A percentile compares a stretch with the other conserved stretches of the same genome.
Evolutionary conservation across 306 rosid species (phyloP).

Genomic region (Carpinus fangiana): DNA sequence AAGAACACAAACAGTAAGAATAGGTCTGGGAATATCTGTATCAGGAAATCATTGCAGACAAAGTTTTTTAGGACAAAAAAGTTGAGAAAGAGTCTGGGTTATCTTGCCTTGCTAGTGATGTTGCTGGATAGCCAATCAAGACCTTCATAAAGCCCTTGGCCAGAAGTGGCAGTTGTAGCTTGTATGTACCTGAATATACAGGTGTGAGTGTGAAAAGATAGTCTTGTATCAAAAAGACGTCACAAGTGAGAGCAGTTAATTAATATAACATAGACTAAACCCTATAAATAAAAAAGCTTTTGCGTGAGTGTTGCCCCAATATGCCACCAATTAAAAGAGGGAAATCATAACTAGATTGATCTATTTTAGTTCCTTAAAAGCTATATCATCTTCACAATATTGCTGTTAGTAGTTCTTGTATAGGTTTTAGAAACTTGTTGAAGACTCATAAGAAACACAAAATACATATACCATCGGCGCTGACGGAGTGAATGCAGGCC

Average conservation of each 20-base stretch:
- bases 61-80: neutral
- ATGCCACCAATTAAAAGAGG: neutral
- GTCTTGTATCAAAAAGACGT: no score
- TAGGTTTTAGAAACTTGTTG: neutral
- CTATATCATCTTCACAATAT: neutral
- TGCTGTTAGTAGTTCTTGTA: no score
- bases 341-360: neutral
- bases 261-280: no score
- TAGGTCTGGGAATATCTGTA: neutral
- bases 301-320: no score
- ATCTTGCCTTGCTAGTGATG: constrained; percentile 59
- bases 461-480: constrained; percentile 66
- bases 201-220: no score
- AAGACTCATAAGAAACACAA: neutral
- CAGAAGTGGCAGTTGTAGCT: constrained; percentile 49
- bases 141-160: constrained; percentile 78
- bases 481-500: constrained; percentile 80
- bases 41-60: neutral
- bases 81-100: constrained; percentile 8
- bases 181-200: constrained; percentile 56
- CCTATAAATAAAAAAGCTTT: no score
- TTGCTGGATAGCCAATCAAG: constrained; percentile 88
- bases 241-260: no score
- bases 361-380: neutral
- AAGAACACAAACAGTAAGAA: neutral